Evolutionary conservation across 441 rosid genomes (phyloP).

Genomic region (Mallotus repandus): DNA sequence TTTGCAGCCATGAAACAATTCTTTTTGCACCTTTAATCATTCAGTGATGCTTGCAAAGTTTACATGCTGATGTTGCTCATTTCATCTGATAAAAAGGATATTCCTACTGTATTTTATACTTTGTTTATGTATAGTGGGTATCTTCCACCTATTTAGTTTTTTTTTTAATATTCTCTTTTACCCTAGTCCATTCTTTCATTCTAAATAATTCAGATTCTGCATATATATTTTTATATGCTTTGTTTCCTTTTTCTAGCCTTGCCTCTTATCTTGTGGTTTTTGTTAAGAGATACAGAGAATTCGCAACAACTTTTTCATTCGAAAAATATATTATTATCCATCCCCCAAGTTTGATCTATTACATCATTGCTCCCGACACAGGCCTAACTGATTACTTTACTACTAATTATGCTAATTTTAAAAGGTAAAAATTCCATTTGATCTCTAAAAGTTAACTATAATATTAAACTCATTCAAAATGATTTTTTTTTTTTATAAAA

Average conservation of each 20-base stretch:
- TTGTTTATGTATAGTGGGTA: slow-evolving; percentile 11
- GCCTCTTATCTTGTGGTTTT: not conserved
- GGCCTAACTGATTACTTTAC: no score
- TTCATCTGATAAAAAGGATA: slow-evolving; percentile 12
- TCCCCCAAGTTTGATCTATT: no score
- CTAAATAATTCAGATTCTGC: slow-evolving; percentile 1
- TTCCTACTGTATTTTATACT: slow-evolving; percentile 1
- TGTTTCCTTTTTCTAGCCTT: not conserved
- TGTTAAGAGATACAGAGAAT: not conserved
- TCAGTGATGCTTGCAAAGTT: slow-evolving; percentile 12
- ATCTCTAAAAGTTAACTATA: no score
- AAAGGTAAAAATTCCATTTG: no score
- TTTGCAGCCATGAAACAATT: slow-evolving; percentile 3
- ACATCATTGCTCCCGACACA: no score
- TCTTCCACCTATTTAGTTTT: slow-evolving; percentile 12
- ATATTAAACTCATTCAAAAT: no score
- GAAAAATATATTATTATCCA: no score
- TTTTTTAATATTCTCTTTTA: not conserved
- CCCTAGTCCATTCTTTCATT: slow-evolving; percentile 5
- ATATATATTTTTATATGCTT: not conserved
- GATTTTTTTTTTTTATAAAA: no score
- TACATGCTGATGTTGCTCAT: slow-evolving; percentile 6
- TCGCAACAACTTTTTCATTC: no score
- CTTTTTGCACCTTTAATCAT: not conserved
- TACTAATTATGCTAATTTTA: no score